Evolutionary conservation across 257 asterid genomes (phyloP).

Genomic region (Solanum sitiens): DNA sequence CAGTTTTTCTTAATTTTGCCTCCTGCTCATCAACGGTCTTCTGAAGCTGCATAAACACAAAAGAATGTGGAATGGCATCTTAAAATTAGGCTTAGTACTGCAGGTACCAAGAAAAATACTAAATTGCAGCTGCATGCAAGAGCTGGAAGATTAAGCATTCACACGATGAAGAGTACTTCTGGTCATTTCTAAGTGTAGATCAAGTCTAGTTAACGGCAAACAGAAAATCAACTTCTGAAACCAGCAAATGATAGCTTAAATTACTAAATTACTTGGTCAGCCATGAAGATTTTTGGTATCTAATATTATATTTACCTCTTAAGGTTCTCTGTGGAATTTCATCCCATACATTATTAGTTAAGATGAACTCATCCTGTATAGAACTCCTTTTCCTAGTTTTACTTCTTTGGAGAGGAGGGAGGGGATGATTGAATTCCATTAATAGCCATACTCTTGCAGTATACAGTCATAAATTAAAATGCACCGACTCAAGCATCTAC

Average conservation of each 20-base stretch:
- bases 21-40: constrained; percentile 53
- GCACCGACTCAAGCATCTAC: neutral
- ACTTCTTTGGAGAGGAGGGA: neutral
- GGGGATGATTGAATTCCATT: neutral
- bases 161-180: neutral
- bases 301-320: neutral
- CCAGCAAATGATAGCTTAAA: neutral
- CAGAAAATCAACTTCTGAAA: neutral
- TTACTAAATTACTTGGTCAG: neutral
- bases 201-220: neutral
- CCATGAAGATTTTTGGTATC: neutral
- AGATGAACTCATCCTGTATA: neutral
- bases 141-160: neutral
- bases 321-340: neutral
- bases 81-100: neutral
- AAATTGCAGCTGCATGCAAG: neutral
- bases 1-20: constrained; percentile 71
- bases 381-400: neutral
- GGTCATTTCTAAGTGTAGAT: neutral
- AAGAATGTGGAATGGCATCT: neutral
- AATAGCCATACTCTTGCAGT: neutral
- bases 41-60: constrained; percentile 46
- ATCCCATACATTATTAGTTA: neutral
- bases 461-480: neutral
- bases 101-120: neutral